Evolutionary conservation across 805 yeast genomes (phyloP).

Genomic region (Hanseniaspora clermontiae): DNA sequence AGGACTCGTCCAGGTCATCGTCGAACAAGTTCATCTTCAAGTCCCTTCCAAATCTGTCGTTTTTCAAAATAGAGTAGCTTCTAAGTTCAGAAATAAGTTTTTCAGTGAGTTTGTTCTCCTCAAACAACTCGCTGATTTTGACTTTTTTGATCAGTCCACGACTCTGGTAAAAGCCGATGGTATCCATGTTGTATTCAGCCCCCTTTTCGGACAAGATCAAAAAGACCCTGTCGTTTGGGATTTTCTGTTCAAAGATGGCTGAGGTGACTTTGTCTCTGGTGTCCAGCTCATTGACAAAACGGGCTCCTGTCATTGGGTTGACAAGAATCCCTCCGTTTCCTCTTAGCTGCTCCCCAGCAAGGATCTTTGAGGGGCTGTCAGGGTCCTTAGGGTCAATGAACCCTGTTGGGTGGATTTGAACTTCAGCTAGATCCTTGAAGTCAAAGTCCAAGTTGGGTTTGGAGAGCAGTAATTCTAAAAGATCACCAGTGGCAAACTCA

Average conservation of each 20-base stretch:
- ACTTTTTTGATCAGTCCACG: conserved; percentile 28
- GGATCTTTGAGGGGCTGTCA: conserved; percentile 36
- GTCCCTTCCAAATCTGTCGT: conserved; percentile 30
- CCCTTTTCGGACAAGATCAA: conserved; percentile 34
- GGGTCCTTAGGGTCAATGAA: conserved; percentile 36
- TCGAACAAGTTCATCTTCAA: conserved; percentile 27
- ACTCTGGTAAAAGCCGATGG: conserved; percentile 40
- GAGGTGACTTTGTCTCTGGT: conserved; percentile 44
- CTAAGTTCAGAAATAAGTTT: conserved; percentile 19
- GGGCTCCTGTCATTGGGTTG: conserved; percentile 32
- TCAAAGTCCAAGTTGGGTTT: conserved; percentile 37
- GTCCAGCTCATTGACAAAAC: conserved; percentile 43
- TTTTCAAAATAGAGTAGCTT: conserved; percentile 17
- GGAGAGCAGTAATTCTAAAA: conserved; percentile 33
- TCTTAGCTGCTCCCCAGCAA: conserved; percentile 49
- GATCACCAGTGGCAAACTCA: conserved; percentile 43
- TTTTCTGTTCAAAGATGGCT: conserved; percentile 28
- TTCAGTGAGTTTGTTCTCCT: conserved; percentile 16
- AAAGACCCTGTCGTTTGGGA: conserved; percentile 19
- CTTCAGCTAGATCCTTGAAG: conserved; percentile 44
- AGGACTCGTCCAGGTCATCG: conserved; percentile 18
- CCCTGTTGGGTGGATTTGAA: conserved; percentile 55
- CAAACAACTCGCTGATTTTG: conserved; percentile 24
- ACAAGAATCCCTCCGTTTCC: conserved; percentile 47
- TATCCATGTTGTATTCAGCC: conserved; percentile 35